Conservation (phyloP, 2,329 filamentous ascomycete genomes). For the Trichoderma sp. region DNA sequence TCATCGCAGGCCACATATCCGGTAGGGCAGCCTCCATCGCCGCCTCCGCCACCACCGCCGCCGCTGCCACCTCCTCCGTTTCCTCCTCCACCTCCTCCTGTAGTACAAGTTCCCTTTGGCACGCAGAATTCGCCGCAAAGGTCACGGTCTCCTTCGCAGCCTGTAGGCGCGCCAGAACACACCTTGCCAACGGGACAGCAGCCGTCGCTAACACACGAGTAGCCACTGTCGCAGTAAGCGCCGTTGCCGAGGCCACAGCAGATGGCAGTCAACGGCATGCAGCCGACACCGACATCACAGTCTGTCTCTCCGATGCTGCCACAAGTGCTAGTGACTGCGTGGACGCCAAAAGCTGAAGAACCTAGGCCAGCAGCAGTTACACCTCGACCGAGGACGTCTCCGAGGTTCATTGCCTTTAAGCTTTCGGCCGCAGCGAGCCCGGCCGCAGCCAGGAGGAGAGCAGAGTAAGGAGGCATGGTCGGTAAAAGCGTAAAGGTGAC, state of each 20-base stretch:
- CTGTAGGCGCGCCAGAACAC: constrained; percentile 31
- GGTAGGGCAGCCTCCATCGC: constrained; percentile 15
- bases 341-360: constrained; percentile 31
- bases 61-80: constrained; percentile 30
- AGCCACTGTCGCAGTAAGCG: constrained; percentile 28
- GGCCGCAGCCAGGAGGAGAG: constrained; percentile 36
- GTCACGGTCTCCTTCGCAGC: constrained; percentile 26
- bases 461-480: constrained; percentile 36
- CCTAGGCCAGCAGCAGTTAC: constrained; percentile 19
- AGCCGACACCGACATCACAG: constrained; percentile 38
- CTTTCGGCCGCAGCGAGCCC: constrained; percentile 34
- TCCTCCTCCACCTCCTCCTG: constrained; percentile 22
- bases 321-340: constrained; percentile 33
- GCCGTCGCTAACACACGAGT: constrained; percentile 30
- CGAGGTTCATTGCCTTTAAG: constrained; percentile 16
- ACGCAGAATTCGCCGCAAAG: constrained; percentile 33
- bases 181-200: constrained; percentile 41
- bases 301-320: constrained; percentile 29
- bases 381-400: constrained; percentile 25
- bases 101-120: constrained; percentile 27
- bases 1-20: constrained; percentile 29
- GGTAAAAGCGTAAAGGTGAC: constrained; percentile 16
- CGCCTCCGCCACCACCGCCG: constrained; percentile 17
- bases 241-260: constrained; percentile 37
- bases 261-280: constrained; percentile 37